Evolutionary conservation across 2,329 filamentous ascomycete species (phyloP).

Genomic region (Helotiales sp.): DNA sequence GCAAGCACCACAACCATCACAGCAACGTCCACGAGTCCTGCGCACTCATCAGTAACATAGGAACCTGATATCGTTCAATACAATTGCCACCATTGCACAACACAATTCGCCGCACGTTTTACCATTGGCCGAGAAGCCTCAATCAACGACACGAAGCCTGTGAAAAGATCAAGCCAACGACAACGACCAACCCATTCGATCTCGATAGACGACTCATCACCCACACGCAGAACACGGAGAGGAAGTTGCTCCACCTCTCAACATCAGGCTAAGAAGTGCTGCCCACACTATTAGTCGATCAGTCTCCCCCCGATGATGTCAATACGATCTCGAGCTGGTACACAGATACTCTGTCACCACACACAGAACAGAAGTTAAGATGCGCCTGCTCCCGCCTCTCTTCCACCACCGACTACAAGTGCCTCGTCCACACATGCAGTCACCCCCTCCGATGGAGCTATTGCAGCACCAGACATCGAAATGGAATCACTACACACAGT

Average conservation of each 20-base stretch:
- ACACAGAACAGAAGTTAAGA: not conserved
- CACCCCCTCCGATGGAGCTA: not conserved
- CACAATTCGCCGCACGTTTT: too few relatives aligned
- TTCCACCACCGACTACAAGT: not conserved
- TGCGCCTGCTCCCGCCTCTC: not conserved
- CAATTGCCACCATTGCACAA: conserved; percentile 4
- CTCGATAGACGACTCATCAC: too few relatives aligned
- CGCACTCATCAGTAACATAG: conserved; percentile 16
- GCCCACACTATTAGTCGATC: not conserved
- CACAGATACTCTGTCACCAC: not conserved
- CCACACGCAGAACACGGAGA: too few relatives aligned
- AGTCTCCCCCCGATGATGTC: not conserved
- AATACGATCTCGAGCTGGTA: not conserved
- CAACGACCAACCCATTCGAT: too few relatives aligned
- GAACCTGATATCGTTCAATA: conserved; percentile 11
- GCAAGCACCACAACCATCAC: not conserved
- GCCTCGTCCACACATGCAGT: not conserved
- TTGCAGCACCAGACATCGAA: not conserved
- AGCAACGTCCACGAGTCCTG: not conserved
- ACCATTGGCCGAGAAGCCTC: too few relatives aligned
- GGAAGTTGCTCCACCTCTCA: too few relatives aligned
- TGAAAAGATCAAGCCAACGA: too few relatives aligned
- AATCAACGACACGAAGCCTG: too few relatives aligned
- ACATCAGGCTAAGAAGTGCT: too few relatives aligned
- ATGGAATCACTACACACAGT: not conserved